Percentiles rank a stretch among this genome's conserved stretches.
These are phyloP conservation scores for Nicotiana knightiana DNA, from an alignment of 257 asterid genomes.

Conservation along the genomic window DNA sequence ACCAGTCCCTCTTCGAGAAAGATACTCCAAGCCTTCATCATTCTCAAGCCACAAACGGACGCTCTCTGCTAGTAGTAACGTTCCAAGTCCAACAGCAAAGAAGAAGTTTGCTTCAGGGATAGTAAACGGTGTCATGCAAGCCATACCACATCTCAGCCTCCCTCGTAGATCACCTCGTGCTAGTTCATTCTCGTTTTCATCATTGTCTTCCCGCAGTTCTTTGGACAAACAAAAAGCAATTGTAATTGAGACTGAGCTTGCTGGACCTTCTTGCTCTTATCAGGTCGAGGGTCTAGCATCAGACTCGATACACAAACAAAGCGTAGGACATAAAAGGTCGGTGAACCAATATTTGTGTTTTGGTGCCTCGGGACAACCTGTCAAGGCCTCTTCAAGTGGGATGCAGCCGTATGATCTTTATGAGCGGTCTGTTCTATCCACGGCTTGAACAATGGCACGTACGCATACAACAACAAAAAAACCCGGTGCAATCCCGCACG, in stretches of 20 bases:
- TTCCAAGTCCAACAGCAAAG: constrained; percentile 63
- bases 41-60: constrained; percentile 56
- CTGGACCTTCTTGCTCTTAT: constrained; percentile 32
- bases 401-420: constrained; percentile 46
- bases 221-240: constrained; percentile 39
- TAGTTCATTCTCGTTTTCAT: constrained; percentile 61
- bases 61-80: constrained; percentile 51
- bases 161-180: constrained; percentile 56
- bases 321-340: constrained; percentile 31
- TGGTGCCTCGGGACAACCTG: constrained; percentile 36
- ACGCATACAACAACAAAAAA: too few relatives aligned
- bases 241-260: background rate
- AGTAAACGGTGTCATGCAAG: constrained; percentile 67
- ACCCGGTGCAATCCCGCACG: too few relatives aligned
- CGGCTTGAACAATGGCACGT: constrained; percentile 16
- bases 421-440: constrained; percentile 43
- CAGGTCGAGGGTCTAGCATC: background rate
- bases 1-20: constrained; percentile 66
- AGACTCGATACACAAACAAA: constrained; percentile 23
- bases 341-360: constrained; percentile 68
- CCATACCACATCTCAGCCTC: constrained; percentile 24
- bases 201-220: constrained; percentile 56
- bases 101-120: constrained; percentile 73
- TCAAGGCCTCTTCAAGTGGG: constrained; percentile 17
- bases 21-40: constrained; percentile 45